phyloP scores from a whole-genome alignment of 2,329 filamentous ascomycete genomes.

The Talaromyces amestolkiae region DNA sequence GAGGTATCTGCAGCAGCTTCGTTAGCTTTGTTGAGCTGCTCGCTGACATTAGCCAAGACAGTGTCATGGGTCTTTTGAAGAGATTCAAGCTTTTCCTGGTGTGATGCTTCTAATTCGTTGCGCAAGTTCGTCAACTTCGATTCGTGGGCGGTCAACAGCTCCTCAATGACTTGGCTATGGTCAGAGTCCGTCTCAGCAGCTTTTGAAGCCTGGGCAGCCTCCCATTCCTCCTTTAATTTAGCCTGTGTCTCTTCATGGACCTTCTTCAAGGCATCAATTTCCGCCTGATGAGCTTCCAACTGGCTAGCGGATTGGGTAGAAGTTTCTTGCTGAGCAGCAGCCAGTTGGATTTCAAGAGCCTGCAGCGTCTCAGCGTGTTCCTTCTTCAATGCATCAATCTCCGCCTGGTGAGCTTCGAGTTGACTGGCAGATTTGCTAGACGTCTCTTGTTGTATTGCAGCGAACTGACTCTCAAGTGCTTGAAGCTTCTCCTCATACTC shows the following conservation, averaged over 20 bases:
- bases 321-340: constrained; percentile 21
- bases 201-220: constrained; percentile 35
- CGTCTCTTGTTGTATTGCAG: constrained; percentile 24
- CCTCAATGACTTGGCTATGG: constrained; percentile 41
- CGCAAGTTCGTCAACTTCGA: constrained; percentile 38
- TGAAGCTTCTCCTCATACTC: neutral
- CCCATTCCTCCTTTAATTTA: constrained; percentile 39
- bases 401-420: constrained; percentile 27
- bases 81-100: constrained; percentile 37
- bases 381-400: constrained; percentile 36
- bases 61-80: constrained; percentile 38
- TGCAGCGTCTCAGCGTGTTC: constrained; percentile 32
- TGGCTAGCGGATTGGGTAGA: neutral
- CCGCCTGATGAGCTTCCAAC: constrained; percentile 23
- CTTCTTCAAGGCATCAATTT: constrained; percentile 36
- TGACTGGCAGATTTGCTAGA: constrained; percentile 32
- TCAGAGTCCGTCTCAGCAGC: constrained; percentile 37
- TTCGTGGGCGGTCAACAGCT: constrained; percentile 41
- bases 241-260: constrained; percentile 34
- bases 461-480: constrained; percentile 25
- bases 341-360: constrained; percentile 26
- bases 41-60: constrained; percentile 32
- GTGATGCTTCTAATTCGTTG: constrained; percentile 36
- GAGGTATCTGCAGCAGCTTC: constrained; percentile 39
- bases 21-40: constrained; percentile 37